Conservation (phyloP, 208 protist genomes). For the Tetramitus jugosus region DNA sequence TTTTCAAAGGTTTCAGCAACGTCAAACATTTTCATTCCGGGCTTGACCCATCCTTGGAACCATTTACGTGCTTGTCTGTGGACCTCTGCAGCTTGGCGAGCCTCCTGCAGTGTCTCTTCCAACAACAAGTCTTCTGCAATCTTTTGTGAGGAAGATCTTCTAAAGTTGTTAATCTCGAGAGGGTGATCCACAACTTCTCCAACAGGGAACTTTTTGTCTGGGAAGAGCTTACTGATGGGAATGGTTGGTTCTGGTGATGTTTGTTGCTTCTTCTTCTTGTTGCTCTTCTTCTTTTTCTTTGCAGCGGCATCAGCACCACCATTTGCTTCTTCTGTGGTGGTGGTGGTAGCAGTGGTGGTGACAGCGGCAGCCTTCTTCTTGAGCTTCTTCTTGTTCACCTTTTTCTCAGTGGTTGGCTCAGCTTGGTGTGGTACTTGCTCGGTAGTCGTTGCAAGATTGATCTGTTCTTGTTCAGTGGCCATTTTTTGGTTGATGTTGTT, state of each 20-base stretch:
- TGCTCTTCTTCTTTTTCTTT: too few species aligned
- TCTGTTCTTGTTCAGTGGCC: too few species aligned
- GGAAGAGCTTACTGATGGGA: background rate
- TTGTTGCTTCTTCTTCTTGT: background rate
- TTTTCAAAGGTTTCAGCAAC: slow-evolving; percentile 83
- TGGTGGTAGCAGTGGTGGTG: too few species aligned
- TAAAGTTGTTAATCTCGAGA: slow-evolving; percentile 55
- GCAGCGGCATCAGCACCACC: too few species aligned
- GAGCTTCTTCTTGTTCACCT: too few species aligned
- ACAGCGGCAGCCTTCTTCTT: too few species aligned
- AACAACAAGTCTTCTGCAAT: slow-evolving; percentile 64
- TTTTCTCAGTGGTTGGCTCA: too few species aligned
- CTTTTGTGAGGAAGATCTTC: slow-evolving; percentile 79
- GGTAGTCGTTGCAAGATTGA: too few species aligned
- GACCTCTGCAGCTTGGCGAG: slow-evolving; percentile 72
- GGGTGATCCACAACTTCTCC: slow-evolving; percentile 2
- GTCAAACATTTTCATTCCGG: slow-evolving; percentile 74
- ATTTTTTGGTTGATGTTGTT: too few species aligned
- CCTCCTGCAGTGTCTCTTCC: slow-evolving; percentile 61
- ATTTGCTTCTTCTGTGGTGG: too few species aligned
- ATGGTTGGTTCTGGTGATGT: slow-evolving; percentile 7
- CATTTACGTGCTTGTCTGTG: slow-evolving; percentile 80
- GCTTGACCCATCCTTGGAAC: slow-evolving; percentile 73
- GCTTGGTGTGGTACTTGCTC: too few species aligned
- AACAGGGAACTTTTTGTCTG: background rate